Percentiles rank a stretch among this genome's conserved stretches.
Conservation (phyloP, 257 asterid species). For the Galeopsis tetrahit region DNA sequence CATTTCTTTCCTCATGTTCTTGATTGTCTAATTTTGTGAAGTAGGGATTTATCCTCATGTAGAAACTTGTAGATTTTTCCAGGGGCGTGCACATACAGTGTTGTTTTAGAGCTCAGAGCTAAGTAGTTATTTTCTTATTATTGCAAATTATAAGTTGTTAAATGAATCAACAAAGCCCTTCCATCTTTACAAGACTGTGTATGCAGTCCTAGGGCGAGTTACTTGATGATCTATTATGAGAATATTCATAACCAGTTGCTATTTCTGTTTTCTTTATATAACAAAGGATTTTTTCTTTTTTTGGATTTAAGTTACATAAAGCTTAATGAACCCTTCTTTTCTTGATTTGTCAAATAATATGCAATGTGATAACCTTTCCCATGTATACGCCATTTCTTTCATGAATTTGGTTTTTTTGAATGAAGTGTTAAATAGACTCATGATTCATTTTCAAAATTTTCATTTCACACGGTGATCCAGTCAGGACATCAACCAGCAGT, state of each 20-base stretch:
- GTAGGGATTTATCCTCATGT: not conserved
- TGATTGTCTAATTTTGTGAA: not conserved
- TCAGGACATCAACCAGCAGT: conserved; percentile 69
- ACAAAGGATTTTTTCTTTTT: not conserved
- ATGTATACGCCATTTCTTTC: not conserved
- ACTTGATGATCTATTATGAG: conserved; percentile 8
- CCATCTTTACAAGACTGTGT: conserved; percentile 1
- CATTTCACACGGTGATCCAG: conserved; percentile 41
- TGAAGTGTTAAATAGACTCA: not conserved
- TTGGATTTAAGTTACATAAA: not conserved
- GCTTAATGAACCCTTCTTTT: not conserved
- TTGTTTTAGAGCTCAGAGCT: not conserved
- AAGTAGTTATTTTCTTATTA: not conserved
- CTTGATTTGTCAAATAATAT: not conserved
- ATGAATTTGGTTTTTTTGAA: not conserved
- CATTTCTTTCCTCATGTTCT: not conserved
- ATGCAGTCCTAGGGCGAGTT: conserved; percentile 13
- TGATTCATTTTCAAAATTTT: conserved; percentile 7
- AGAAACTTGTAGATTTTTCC: conserved; percentile 8
- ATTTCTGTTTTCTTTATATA: conserved; percentile 4
- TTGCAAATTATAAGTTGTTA: not conserved
- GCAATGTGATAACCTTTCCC: not conserved
- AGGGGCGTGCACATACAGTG: not conserved
- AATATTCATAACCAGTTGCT: not conserved
- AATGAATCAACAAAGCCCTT: conserved; percentile 7